Evolutionary conservation across 148 eudicot genomes (phyloP), one percentile per base, ranked within the genome.

Genomic region (Euryodendron excelsum): DNA sequence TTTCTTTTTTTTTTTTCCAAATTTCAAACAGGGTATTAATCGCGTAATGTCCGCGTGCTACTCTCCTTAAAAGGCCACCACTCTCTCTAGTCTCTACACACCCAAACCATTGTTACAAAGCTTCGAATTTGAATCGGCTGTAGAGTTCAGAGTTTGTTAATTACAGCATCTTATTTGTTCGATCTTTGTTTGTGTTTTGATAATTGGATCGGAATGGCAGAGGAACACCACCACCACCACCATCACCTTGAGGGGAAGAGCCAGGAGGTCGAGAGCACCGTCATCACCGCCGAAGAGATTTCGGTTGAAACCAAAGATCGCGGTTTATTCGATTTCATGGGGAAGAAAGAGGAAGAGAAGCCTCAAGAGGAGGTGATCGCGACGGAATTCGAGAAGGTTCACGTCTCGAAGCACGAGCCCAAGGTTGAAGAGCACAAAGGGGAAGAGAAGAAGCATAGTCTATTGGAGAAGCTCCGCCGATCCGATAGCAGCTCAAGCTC

Each of bases 251-350:
- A 56, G 60, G 5, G 2, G 39, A 36, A 21, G 47, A 66, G 70
- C 28, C 64, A 63, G 47, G 86, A 78, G 11, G 60, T 80, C 15
- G 68, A 70, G 36, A 67, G 28, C 58, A 73, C 75, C 60, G 82
- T 59, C 44, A 74, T 41, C 39, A 55, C 20, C 39, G 37, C 23
- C 5, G 86, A 85, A 66, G 84, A 63, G 23, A 39, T 61, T n/a
- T 68, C 69, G 30, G 87, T 86, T 0, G 94, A 89, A 78, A 44
- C 81, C 44, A 80, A 65, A 11, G 92, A 93, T 53, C 90, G 92
- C 1, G 97, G 94, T 0, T 10, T 92, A 79, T 94, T 94, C 65
- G 94, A 71, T 73, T 90, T 90, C 80, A 36, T 77, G 75, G 83
- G 86, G 76, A 92, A 88, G 84, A 88, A 93, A 62, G 76, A 88